These are phyloP conservation scores for Ceratocystis destructans DNA, from an alignment of 2,329 filamentous ascomycete species.

Conservation along the genomic window DNA sequence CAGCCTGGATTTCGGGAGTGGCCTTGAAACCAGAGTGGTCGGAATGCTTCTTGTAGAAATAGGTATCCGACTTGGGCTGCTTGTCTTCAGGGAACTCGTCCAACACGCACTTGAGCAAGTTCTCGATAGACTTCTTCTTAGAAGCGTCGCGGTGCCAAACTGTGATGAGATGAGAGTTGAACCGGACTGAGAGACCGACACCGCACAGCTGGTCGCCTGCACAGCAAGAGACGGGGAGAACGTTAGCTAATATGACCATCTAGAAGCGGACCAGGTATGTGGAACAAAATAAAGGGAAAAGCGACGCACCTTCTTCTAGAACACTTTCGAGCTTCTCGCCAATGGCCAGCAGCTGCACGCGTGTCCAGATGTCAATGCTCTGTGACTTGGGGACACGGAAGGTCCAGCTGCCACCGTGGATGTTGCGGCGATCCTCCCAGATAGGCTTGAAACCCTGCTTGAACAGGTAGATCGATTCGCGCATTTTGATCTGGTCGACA, in stretches of 20 bases:
- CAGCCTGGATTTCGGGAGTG: conserved; percentile 43
- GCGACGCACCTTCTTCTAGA: conserved; percentile 50
- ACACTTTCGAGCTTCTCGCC: conserved; percentile 66
- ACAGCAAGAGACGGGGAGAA: neutral
- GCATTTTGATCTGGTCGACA: conserved; percentile 60
- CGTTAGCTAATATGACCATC: neutral
- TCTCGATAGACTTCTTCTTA: conserved; percentile 65
- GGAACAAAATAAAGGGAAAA: neutral
- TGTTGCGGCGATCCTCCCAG: conserved; percentile 79
- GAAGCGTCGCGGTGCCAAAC: conserved; percentile 86
- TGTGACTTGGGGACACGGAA: conserved; percentile 72
- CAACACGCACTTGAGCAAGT: conserved; percentile 58
- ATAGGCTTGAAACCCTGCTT: conserved; percentile 63
- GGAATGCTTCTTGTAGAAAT: conserved; percentile 79
- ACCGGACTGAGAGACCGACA: conserved; percentile 72
- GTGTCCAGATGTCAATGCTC: conserved; percentile 64
- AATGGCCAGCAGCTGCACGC: conserved; percentile 67
- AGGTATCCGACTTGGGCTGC: conserved; percentile 54
- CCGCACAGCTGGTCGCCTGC: conserved; percentile 78
- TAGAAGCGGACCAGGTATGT: neutral
- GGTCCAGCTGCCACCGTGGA: conserved; percentile 77
- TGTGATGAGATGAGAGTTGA: conserved; percentile 76
- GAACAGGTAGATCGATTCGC: conserved; percentile 67
- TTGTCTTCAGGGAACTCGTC: conserved; percentile 60
- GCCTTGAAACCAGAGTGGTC: conserved; percentile 73